phyloP scores from a whole-genome alignment of 495 filamentous ascomycete genomes.

The Tetracladium setigerum region DNA sequence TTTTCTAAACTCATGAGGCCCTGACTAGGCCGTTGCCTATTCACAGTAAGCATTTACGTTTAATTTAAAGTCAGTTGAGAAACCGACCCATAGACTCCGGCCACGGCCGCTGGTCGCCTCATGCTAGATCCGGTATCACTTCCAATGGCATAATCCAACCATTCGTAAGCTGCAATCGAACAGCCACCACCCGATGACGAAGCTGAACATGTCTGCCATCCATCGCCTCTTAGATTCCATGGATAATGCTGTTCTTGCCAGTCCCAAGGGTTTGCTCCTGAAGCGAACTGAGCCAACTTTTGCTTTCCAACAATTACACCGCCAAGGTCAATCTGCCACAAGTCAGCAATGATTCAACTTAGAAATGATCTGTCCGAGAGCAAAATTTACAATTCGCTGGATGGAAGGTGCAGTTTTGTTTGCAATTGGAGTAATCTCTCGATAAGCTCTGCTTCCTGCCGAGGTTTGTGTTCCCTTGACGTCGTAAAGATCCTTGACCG shows the following conservation, averaged over 20 bases:
- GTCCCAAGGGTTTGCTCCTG: constrained; percentile 39
- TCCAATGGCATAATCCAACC: constrained; percentile 36
- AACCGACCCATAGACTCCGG: constrained; percentile 37
- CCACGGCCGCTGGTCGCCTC: constrained; percentile 36
- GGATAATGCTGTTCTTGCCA: constrained; percentile 34
- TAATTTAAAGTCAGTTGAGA: constrained; percentile 17
- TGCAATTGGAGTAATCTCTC: constrained; percentile 31
- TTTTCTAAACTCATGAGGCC: constrained; percentile 35
- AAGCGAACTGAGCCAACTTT: constrained; percentile 45
- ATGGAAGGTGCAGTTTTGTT: constrained; percentile 36
- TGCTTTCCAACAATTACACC: constrained; percentile 46
- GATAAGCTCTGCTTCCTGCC: constrained; percentile 44
- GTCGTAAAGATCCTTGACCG: constrained; percentile 49
- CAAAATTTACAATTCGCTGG: constrained; percentile 27
- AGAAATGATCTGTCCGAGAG: background rate
- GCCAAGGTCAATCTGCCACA: constrained; percentile 32
- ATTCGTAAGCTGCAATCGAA: constrained; percentile 32
- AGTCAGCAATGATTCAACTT: background rate
- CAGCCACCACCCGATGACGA: constrained; percentile 30
- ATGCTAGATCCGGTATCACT: constrained; percentile 41
- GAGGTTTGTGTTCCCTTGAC: constrained; percentile 42
- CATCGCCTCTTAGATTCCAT: constrained; percentile 38
- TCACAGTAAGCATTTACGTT: background rate
- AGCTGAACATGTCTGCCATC: constrained; percentile 31
- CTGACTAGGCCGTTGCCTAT: constrained; percentile 23